Evolutionary conservation across 371 early-diverging fungal species (phyloP), one percentile per base, ranked within the genome.

Genomic region (Phascolomyces articulosus): DNA sequence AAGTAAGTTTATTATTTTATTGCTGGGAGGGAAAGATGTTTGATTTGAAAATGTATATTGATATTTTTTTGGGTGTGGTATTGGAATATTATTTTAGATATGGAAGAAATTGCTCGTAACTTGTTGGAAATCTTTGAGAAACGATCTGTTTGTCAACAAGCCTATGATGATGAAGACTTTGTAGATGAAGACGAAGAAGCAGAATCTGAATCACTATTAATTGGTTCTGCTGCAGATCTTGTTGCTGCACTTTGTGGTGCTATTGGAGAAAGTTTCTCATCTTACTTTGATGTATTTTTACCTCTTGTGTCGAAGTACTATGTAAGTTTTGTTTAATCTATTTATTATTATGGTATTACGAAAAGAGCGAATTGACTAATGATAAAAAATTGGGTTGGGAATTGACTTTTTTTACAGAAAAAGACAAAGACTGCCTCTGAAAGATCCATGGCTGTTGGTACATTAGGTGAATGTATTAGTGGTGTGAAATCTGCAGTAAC

Each of bases 401-500:
- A n/a, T n/a, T n/a, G n/a, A n/a, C n/a, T n/a, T n/a, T n/a, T n/a
- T n/a, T n/a, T n/a, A 34, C 2, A 74, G 68, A 93, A 93, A 71
- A 84, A 85, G 68, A 81, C 90, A 4, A 80, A 87, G 63, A 78
- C 91, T 2, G 68, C 85, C 20, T 77, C 88, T 40, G 96, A 96
- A 66, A 89, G 97, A 27, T 90, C 93, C 26, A 95, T 95, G 94
- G 91, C 95, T 4, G 84, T 95, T 53, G 97, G 96, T 6, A 90
- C 90, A 47, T 72, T 96, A 28, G 94, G 93, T 28, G 97, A 96
- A 74, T 85, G 91, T 31, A 85, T 90, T 24, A 83, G 81, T 56
- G 94, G 93, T 54, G 79, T 95, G 70, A 89, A 91, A 56, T 69
- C 69, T 0, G 89, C 86, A 1, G 86, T 94, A 18, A 90, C 95